Conservation (phyloP, 805 yeast species). For the Yamadazyma sp. region DNA sequence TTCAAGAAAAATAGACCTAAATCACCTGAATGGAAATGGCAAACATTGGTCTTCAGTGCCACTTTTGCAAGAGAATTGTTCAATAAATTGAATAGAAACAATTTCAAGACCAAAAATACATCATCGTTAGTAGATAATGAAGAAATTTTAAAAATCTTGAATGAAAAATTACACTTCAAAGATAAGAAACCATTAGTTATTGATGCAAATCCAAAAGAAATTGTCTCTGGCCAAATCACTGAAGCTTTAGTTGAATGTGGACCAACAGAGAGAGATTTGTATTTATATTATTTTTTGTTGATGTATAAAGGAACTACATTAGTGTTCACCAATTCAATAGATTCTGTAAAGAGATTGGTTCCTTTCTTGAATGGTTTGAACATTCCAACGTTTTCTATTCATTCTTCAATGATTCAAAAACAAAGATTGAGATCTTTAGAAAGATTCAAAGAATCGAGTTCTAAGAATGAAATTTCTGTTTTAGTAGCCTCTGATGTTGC, state of each 20-base stretch:
- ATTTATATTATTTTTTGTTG: constrained; percentile 79
- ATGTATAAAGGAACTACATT: constrained; percentile 87
- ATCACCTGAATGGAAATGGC: constrained; percentile 48
- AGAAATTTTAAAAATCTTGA: constrained; percentile 63
- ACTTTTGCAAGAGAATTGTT: constrained; percentile 84
- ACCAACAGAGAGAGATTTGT: constrained; percentile 83
- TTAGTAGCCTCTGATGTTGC: constrained; percentile 96
- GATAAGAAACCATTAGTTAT: constrained; percentile 64
- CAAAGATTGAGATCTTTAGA: constrained; percentile 86
- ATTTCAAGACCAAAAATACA: constrained; percentile 18
- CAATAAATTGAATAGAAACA: constrained; percentile 56
- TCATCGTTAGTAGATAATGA: constrained; percentile 40
- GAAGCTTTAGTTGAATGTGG: constrained; percentile 93
- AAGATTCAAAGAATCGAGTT: constrained; percentile 59
- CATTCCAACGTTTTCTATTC: constrained; percentile 72
- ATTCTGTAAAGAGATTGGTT: constrained; percentile 82
- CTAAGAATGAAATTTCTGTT: constrained; percentile 53
- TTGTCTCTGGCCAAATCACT: constrained; percentile 67
- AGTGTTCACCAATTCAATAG: constrained; percentile 93
- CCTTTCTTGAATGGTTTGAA: constrained; percentile 70
- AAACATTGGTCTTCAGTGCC: constrained; percentile 92
- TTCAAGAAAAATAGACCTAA: constrained; percentile 51
- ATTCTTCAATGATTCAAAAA: constrained; percentile 93
- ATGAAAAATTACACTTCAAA: constrained; percentile 68
- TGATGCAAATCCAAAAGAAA: constrained; percentile 84